These are phyloP conservation scores for Penicillium sp. DNA, from an alignment of 2,329 filamentous ascomycete genomes.

Conservation along the genomic window DNA sequence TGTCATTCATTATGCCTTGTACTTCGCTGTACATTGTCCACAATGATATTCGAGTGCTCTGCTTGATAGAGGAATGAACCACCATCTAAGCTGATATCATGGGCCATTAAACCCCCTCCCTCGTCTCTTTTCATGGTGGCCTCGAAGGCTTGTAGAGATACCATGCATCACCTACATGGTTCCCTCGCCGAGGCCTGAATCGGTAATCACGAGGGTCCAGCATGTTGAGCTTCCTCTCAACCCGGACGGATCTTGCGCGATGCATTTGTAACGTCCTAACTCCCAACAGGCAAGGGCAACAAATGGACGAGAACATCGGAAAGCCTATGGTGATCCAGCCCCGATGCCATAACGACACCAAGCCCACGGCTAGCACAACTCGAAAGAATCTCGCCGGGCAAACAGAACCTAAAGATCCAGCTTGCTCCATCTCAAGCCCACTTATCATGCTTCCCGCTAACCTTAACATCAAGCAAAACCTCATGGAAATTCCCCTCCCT, in stretches of 20 bases:
- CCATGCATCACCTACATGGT: neutral
- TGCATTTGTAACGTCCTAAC: neutral
- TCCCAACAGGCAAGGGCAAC: neutral
- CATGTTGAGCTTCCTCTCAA: neutral
- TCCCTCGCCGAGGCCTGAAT: neutral
- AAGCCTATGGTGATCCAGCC: neutral
- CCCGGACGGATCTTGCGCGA: neutral
- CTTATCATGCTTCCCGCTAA: conserved; percentile 92
- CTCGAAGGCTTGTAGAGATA: neutral
- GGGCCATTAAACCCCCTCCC: neutral
- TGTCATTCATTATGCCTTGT: neutral
- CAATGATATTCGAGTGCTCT: neutral
- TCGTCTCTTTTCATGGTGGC: neutral
- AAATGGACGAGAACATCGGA: neutral
- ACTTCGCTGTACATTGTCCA: neutral
- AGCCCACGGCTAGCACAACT: neutral
- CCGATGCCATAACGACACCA: neutral
- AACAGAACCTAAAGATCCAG: neutral
- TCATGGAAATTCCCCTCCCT: conserved; percentile 90
- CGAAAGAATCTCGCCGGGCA: neutral
- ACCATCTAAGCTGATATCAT: neutral
- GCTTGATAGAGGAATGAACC: neutral
- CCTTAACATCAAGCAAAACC: conserved; percentile 77
- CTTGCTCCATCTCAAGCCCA: conserved; percentile 46
- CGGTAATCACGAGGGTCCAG: neutral